Conservation (phyloP, 805 yeast genomes). For the Yamadazyma takamatsuzukensis region DNA sequence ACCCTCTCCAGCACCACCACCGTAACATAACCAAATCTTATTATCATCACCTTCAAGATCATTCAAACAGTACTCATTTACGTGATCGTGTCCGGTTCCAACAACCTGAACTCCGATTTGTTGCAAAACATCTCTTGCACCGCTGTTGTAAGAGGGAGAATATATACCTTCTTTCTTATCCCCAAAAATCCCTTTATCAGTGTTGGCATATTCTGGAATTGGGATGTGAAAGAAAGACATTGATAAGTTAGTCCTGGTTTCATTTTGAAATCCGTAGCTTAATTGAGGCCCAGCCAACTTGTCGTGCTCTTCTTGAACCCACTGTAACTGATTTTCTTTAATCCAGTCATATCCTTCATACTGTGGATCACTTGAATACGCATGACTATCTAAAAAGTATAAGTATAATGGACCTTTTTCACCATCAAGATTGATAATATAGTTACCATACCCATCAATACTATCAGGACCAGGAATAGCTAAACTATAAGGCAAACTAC, state of each 20-base stretch:
- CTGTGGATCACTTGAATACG: too few species aligned
- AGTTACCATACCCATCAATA: constrained; percentile 81
- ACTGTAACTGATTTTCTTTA: constrained; percentile 60
- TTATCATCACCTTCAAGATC: too few species aligned
- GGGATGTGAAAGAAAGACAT: too few species aligned
- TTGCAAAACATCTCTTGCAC: constrained; percentile 56
- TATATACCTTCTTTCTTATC: constrained; percentile 58
- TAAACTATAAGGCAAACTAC: constrained; percentile 61
- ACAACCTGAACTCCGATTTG: constrained; percentile 65
- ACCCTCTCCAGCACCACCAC: constrained; percentile 91
- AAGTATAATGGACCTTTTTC: constrained; percentile 45
- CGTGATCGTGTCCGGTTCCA: constrained; percentile 90
- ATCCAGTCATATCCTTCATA: constrained; percentile 88
- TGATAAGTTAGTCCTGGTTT: constrained; percentile 46
- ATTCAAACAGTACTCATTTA: constrained; percentile 78
- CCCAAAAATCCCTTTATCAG: too few species aligned
- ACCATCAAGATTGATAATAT: constrained; percentile 46
- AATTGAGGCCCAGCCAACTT: too few species aligned
- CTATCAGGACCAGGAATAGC: constrained; percentile 58
- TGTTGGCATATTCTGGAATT: too few species aligned
- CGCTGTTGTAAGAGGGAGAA: too few species aligned
- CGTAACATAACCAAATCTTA: constrained; percentile 81
- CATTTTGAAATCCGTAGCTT: too few species aligned
- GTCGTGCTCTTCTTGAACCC: constrained; percentile 38
- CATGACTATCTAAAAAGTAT: constrained; percentile 81